These are phyloP conservation scores for Lathyrus sativus DNA, from an alignment of 306 rosid species.

Conservation along the genomic window DNA sequence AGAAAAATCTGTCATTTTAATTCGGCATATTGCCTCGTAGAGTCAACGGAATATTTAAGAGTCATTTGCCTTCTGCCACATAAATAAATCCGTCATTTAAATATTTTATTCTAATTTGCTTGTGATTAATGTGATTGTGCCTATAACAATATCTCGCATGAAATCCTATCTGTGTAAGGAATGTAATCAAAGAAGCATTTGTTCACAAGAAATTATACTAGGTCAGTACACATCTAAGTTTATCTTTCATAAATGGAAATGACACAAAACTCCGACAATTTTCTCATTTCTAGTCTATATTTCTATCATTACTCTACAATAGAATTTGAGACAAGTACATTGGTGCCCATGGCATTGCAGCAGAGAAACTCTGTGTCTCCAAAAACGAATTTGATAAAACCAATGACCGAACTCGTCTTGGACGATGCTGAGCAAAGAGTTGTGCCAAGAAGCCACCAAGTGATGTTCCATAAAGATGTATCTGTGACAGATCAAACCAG, in stretches of 20 bases:
- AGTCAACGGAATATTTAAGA: too few relatives aligned
- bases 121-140: conserved; percentile 26
- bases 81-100: conserved; percentile 23
- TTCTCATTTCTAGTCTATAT: conserved; percentile 30
- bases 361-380: conserved; percentile 83
- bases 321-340: conserved; percentile 60
- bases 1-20: too few relatives aligned
- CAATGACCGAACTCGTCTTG: conserved; percentile 90
- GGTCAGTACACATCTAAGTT: conserved; percentile 3
- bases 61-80: conserved; percentile 18
- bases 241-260: conserved; percentile 28
- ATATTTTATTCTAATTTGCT: conserved; percentile 28
- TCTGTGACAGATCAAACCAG: conserved; percentile 55
- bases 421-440: conserved; percentile 96
- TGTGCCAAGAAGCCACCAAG: conserved; percentile 99
- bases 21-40: too few relatives aligned
- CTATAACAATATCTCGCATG: conserved; percentile 28
- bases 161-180: background rate
- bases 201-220: conserved; percentile 23
- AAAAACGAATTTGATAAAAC: conserved; percentile 86
- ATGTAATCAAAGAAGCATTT: conserved; percentile 24
- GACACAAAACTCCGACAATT: conserved; percentile 8
- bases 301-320: conserved; percentile 26
- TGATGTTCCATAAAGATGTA: conserved; percentile 97
- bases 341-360: conserved; percentile 98